Conservation (phyloP, 2,329 filamentous ascomycete species). For the Xenosphaeropsis pyriputrescens region DNA sequence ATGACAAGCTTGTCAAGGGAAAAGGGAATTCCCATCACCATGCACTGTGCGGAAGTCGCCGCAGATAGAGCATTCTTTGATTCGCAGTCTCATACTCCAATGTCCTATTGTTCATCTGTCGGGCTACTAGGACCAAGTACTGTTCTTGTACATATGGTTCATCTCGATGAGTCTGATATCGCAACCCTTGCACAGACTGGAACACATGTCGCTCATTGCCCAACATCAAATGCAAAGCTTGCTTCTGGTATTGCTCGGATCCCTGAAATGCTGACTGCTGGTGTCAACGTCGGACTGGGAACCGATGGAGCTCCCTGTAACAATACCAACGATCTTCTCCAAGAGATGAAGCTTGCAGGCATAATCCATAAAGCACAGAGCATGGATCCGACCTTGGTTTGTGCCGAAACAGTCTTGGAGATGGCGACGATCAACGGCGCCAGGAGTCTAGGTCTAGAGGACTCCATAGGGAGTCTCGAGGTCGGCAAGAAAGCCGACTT, state of each 20-base stretch:
- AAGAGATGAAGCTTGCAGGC: constrained; percentile 33
- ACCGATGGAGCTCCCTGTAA: constrained; percentile 37
- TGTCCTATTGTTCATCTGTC: constrained; percentile 24
- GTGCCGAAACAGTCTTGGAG: constrained; percentile 27
- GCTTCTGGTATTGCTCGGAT: constrained; percentile 32
- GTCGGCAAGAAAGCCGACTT: constrained; percentile 29
- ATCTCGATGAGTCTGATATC: constrained; percentile 28
- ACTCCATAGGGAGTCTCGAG: constrained; percentile 23
- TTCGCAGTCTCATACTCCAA: constrained; percentile 20
- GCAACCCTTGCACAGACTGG: constrained; percentile 21
- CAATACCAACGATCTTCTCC: constrained; percentile 32
- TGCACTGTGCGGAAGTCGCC: constrained; percentile 22
- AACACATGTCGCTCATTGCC: constrained; percentile 32
- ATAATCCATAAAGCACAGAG: constrained; percentile 28
- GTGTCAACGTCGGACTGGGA: constrained; percentile 31
- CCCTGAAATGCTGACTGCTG: constrained; percentile 24
- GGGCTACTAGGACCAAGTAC: constrained; percentile 23
- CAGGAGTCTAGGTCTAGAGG: constrained; percentile 25
- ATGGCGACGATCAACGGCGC: constrained; percentile 36
- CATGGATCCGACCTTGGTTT: constrained; percentile 25
- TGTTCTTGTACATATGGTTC: constrained; percentile 34
- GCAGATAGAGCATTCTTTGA: constrained; percentile 19
- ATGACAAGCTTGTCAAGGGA: constrained; percentile 17
- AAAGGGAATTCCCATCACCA: constrained; percentile 20
- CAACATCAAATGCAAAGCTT: constrained; percentile 34